These are phyloP conservation scores for Lasiosphaeris hirsuta DNA, from an alignment of 495 filamentous ascomycete genomes.

Conservation along the genomic window DNA sequence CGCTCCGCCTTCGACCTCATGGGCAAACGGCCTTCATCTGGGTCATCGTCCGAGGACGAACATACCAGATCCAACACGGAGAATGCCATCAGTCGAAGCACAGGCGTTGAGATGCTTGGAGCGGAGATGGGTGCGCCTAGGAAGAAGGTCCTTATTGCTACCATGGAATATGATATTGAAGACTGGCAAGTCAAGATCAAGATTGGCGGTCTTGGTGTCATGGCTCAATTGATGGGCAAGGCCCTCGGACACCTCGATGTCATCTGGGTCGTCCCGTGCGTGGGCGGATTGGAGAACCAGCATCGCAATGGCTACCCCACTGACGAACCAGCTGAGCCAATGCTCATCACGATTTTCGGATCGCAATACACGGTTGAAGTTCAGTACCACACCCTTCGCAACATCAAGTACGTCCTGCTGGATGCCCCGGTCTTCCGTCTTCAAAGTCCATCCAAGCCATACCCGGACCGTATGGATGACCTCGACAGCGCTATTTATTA, in stretches of 20 bases:
- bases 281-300: conserved; percentile 56
- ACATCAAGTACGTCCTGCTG: conserved; percentile 68
- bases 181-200: conserved; percentile 71
- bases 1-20: conserved; percentile 18
- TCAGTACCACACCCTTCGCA: conserved; percentile 61
- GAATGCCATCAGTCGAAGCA: neutral
- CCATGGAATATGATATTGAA: conserved; percentile 62
- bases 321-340: conserved; percentile 52
- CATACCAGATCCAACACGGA: conserved; percentile 5
- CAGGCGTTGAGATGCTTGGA: conserved; percentile 1
- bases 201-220: conserved; percentile 67
- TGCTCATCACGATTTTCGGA: conserved; percentile 60
- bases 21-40: neutral
- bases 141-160: conserved; percentile 12
- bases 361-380: conserved; percentile 59
- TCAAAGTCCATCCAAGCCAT: conserved; percentile 60
- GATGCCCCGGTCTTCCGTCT: conserved; percentile 67
- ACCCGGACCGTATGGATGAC: conserved; percentile 69
- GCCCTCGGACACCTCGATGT: conserved; percentile 64
- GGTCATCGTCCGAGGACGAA: conserved; percentile 1
- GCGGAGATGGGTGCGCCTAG: conserved; percentile 16
- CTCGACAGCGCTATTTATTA: conserved; percentile 68
- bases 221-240: conserved; percentile 68
- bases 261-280: conserved; percentile 70
- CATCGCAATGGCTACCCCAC: conserved; percentile 51